Evolutionary conservation across 2,329 filamentous ascomycete genomes (phyloP), one percentile per base, ranked within the genome.

Genomic region (Ophiostoma pallidulum): DNA sequence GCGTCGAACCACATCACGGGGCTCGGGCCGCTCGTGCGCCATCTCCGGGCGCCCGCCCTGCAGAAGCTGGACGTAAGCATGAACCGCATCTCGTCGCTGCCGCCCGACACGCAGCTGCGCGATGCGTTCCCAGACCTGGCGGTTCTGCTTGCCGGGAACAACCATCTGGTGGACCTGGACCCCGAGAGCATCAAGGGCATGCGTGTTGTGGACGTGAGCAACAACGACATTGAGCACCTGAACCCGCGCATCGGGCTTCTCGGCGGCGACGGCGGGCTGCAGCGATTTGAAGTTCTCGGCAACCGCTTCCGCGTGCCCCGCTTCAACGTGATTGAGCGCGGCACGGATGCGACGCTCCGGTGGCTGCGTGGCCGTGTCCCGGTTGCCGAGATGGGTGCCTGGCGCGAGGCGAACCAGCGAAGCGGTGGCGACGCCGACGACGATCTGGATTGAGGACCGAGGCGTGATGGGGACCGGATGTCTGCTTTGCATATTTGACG

Each of bases 281-380:
- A 84, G 72, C 64, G 76, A 46, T 68, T 96, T 9, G 84, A 94
- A 41, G 84, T 95, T 4, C 78, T 77, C 24, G 89, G 89, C 0
- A 97, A 97, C 62, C 75, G 81, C 28, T 97, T 97, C 66, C 75
- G 87, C 28, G 88, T 96, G 28, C 91, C 91, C 0, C 79, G 86
- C 48, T 90, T 84, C 69, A 85, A 84, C 53, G 76, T 95, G 7
- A 67, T 97, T 41, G 85, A 91, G 51, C 85, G 88, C 53, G 91
- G 91, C 1, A 96, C 90, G 0, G 88, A 94, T 57, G 84, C 86
- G 3, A 82, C 88, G 0, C 67, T 96, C 55, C 73, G 80, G 42
- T 95, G 88, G 84, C 64, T 96, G 43, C 76, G 86, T 51, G 84
- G 87, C 24, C 76, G 84, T 47, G 83, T 94, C 31, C 81, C 86